Evolutionary conservation across 257 asterid species (phyloP).

Genomic region (Plantago elongata): DNA sequence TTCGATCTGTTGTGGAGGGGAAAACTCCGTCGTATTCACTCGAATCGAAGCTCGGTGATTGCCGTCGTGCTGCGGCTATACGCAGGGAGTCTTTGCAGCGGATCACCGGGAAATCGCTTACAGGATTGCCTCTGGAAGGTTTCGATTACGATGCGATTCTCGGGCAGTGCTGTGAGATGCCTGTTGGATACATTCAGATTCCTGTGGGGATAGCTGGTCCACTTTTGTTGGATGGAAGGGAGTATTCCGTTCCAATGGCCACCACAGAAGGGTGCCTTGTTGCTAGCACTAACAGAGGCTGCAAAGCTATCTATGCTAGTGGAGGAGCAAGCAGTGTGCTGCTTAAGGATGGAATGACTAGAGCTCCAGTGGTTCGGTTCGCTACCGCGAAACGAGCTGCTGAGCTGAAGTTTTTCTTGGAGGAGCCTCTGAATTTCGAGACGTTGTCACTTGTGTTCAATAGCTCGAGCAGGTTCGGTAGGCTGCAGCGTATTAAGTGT

Average conservation of each 20-base stretch:
- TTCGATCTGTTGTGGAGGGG: slow-evolving; percentile 2
- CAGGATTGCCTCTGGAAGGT: slow-evolving; percentile 38
- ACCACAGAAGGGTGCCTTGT: slow-evolving; percentile 44
- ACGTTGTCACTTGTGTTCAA: slow-evolving; percentile 33
- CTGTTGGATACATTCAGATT: slow-evolving; percentile 46
- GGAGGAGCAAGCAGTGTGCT: slow-evolving; percentile 37
- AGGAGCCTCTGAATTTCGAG: slow-evolving; percentile 35
- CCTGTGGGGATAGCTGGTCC: slow-evolving; percentile 46
- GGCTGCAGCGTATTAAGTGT: slow-evolving; percentile 40
- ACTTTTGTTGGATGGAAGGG: slow-evolving; percentile 29
- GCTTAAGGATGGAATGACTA: slow-evolving; percentile 37
- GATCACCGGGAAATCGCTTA: slow-evolving; percentile 30
- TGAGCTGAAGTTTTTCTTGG: slow-evolving; percentile 36
- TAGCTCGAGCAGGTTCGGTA: slow-evolving; percentile 40
- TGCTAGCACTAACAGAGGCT: slow-evolving; percentile 46
- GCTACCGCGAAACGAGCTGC: slow-evolving; percentile 37
- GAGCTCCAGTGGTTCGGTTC: slow-evolving; percentile 41
- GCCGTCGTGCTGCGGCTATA: slow-evolving; percentile 31
- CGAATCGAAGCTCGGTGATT: slow-evolving; percentile 38
- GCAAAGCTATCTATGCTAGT: slow-evolving; percentile 37
- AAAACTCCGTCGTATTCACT: slow-evolving; percentile 24
- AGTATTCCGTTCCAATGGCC: slow-evolving; percentile 41
- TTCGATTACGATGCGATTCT: slow-evolving; percentile 37
- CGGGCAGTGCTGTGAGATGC: slow-evolving; percentile 51
- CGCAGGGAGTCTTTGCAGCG: slow-evolving; percentile 43